These are phyloP conservation scores for Geosiphon pyriformis DNA, from an alignment of 192 early-diverging fungal genomes.

Conservation along the genomic window DNA sequence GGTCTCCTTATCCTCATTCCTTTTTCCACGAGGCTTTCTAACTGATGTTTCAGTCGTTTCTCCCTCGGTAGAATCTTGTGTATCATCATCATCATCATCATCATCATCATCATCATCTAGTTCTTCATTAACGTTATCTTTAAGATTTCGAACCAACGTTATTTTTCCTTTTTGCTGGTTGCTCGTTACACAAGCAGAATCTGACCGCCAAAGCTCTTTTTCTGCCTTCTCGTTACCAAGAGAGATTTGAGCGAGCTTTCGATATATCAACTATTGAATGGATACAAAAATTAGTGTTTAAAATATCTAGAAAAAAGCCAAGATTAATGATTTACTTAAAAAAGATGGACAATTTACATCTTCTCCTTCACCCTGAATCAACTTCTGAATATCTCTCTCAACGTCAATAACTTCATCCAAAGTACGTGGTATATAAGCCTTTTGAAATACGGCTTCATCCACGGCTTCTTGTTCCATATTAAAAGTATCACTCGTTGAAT, in stretches of 20 bases:
- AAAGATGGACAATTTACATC: conserved; percentile 36
- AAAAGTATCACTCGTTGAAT: too few relatives aligned
- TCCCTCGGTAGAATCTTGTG: conserved; percentile 40
- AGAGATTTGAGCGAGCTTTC: conserved; percentile 40
- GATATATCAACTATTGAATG: conserved; percentile 49
- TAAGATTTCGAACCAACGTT: conserved; percentile 27
- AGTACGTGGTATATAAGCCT: conserved; percentile 87
- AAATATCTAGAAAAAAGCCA: not conserved
- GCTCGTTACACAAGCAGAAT: too few relatives aligned
- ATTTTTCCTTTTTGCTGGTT: conserved; percentile 21
- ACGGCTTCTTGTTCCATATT: conserved; percentile 48
- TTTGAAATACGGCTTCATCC: conserved; percentile 88
- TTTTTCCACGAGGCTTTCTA: conserved; percentile 57
- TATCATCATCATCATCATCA: conserved; percentile 36
- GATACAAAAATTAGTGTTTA: not conserved
- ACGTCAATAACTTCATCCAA: conserved; percentile 87
- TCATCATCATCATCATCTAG: conserved; percentile 32
- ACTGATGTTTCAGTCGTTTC: conserved; percentile 34
- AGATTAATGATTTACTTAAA: conserved; percentile 31
- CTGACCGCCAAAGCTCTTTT: conserved; percentile 1
- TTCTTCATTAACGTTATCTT: conserved; percentile 30
- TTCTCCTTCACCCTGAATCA: conserved; percentile 66
- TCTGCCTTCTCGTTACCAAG: conserved; percentile 1
- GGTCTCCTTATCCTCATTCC: conserved; percentile 79
- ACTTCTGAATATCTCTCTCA: conserved; percentile 73